Base-by-base conservation (phyloP, 164 flowering plant species). In the Dillenia suffruticosa region DNA sequence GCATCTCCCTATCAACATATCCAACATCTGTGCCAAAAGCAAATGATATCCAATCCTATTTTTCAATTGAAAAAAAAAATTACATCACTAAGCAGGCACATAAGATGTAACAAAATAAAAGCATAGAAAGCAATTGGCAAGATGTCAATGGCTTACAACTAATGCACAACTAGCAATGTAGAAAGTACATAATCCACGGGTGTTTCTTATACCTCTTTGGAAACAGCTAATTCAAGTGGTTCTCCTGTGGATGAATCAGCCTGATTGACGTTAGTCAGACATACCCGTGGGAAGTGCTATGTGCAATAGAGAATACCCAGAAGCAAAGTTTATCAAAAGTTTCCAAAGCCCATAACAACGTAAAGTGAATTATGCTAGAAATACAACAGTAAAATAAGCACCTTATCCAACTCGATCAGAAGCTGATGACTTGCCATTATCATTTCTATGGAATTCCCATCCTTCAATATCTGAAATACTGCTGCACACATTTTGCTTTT, bases 1-100 rank as follows among this genome's bases (percentile, higher is more conserved):
- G 69, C 68, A 16, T n/a, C n/a, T 68, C 69, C 56, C 71, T 73
- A 44, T 70, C 82, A 69, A 55, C 63, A 54, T 51, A 56, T 60
- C 60, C 56, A 68, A 24, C 56, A 63, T 83, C 87, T 12, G 68
- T 19, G 46, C 78, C 72, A 70, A 80, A 24, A 52, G 45, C 49
- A 79, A 90, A 80, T 10, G 98, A 97, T 8, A 73, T 82, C 98
- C 98, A 93, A 49, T 82, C 89, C 98, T 93, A 63, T 63, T 48
- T 74, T 53, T 10, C 54, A 70, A 67, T 17, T 9, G 14, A 44
- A 19, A 51, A 59, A 12, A 15, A 15, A 46, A 2, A 44, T 40
- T 51, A 66, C 3, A 56, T 15, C 62, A 44, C 62, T 52, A 61
- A 47, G 49, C 54, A 50, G 13, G 12, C 7, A 45, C 12, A 15